Base-by-base conservation (phyloP, 2,329 filamentous ascomycete species). In the Trichoderma aggressivum region DNA sequence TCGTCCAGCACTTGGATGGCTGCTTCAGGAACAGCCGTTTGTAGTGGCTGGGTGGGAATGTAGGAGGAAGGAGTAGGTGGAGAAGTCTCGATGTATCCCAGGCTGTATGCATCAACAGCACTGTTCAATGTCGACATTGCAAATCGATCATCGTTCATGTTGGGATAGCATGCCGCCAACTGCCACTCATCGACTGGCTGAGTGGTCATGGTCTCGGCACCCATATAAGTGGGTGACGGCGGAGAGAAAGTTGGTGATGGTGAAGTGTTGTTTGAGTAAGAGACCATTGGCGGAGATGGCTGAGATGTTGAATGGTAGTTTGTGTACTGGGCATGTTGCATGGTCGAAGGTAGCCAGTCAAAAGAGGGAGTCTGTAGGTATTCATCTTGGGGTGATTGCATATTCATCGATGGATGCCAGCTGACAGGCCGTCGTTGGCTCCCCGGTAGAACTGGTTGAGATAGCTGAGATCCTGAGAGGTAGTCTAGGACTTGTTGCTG, bases 321-420 rank as follows among this genome's bases (percentile, higher is more conserved):
- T 53, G 87, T 84, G 64, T 80, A 78, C 47, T 85, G 81, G 66
- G 81, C 78, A 72, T 81, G 81, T 59, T 81, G 78, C 70, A 80
- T 78, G 55, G 73, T 77, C 43, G 80, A 76, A 5, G 80, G 77
- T 8, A 84, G 79, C 43, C 84, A 79, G 14, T 81, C 77, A 73
- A 85, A 83, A 74, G 80, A 77, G 43, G 79, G 79, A 24, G 82
- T 82, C 70, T 80, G 63, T 43, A 82, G 80, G 55, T 79, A 77
- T 66, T 82, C 80, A 61, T 80, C 79, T 72, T 80, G 79, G 18
- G 81, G 78, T 76, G 78, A 74, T 58, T 79, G 79, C 24, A 83
- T 79, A 71, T 87, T 84, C 11, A 90, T 87, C 26, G 87, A 87
- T 3, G 91, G 90, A 78, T 94, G 92, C 92, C 92, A 94, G 83